Conservation (phyloP, 208 protist genomes). For the Crithidia thermophila region DNA sequence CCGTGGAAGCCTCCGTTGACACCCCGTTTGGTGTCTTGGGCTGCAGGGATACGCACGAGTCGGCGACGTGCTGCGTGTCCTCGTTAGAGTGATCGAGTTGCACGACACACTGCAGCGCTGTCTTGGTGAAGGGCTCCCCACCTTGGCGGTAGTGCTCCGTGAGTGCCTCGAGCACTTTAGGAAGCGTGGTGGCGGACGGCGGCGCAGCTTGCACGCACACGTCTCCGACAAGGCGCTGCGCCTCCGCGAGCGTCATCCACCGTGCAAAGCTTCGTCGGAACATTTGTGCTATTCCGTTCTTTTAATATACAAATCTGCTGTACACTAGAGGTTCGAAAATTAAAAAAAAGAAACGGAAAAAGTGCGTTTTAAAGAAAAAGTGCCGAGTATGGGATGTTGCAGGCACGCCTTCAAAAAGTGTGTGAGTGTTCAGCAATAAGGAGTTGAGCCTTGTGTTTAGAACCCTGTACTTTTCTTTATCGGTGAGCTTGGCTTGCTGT, state of each 20-base stretch:
- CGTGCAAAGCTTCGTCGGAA: conserved; percentile 17
- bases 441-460: too few relatives aligned
- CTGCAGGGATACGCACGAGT: neutral
- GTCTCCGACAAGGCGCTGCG: conserved; percentile 46
- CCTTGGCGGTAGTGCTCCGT: conserved; percentile 34
- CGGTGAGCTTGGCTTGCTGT: too few relatives aligned
- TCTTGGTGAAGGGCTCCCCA: conserved; percentile 38
- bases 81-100: conserved; percentile 60
- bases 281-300: too few relatives aligned
- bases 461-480: too few relatives aligned
- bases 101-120: conserved; percentile 50
- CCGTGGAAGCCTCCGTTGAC: neutral
- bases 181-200: conserved; percentile 21
- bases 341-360: too few relatives aligned
- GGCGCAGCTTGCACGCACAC: conserved; percentile 4
- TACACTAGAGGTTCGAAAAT: too few relatives aligned
- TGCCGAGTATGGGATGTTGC: too few relatives aligned
- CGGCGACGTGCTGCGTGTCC: conserved; percentile 54
- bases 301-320: too few relatives aligned
- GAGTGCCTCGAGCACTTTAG: conserved; percentile 34
- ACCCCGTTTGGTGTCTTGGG: neutral
- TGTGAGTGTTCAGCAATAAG: too few relatives aligned
- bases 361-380: too few relatives aligned
- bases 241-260: conserved; percentile 47
- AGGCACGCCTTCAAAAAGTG: too few relatives aligned